A percentile compares a stretch with the other conserved stretches of the same genome.
Evolutionary conservation across 2,329 filamentous ascomycete genomes (phyloP).

Genomic region (Mycocentrospora acerina): DNA sequence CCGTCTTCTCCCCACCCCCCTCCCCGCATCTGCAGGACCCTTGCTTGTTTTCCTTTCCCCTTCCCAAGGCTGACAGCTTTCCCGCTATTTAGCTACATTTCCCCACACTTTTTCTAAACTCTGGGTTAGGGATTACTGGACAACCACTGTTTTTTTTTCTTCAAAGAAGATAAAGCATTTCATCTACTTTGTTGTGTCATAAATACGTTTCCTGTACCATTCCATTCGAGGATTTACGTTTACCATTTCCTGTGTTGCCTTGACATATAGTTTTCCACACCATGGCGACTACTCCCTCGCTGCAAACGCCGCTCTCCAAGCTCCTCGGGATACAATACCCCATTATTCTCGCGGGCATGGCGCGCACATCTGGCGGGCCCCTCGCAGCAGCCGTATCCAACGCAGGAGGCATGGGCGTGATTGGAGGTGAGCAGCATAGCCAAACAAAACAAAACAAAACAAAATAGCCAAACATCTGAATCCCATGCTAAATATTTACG

Average conservation of each 20-base stretch:
- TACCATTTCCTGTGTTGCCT: constrained; percentile 2
- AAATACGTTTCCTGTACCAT: too few species aligned
- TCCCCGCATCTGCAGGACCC: constrained; percentile 21
- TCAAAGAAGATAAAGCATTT: too few species aligned
- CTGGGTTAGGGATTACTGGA: constrained; percentile 1
- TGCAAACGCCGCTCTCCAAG: constrained; percentile 43
- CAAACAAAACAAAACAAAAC: too few species aligned
- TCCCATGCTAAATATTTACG: too few species aligned
- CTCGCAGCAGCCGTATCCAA: constrained; percentile 61
- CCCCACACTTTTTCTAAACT: constrained; percentile 21
- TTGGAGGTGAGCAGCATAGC: constrained; percentile 45
- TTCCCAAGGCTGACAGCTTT: constrained; percentile 11
- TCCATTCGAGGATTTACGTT: too few species aligned
- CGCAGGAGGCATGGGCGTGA: constrained; percentile 73
- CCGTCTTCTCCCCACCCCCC: constrained; percentile 12
- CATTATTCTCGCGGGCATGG: constrained; percentile 92
- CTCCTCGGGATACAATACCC: constrained; percentile 85
- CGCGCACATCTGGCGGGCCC: constrained; percentile 61
- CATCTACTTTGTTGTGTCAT: too few species aligned
- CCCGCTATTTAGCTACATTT: constrained; percentile 29
- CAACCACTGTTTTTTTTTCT: too few species aligned
- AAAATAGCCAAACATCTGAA: too few species aligned
- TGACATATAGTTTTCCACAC: too few species aligned
- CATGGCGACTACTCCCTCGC: constrained; percentile 34
- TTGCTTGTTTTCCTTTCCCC: too few species aligned